Evolutionary conservation across 2,329 filamentous ascomycete species (phyloP).

Genomic region (Scedosporium minutisporum): DNA sequence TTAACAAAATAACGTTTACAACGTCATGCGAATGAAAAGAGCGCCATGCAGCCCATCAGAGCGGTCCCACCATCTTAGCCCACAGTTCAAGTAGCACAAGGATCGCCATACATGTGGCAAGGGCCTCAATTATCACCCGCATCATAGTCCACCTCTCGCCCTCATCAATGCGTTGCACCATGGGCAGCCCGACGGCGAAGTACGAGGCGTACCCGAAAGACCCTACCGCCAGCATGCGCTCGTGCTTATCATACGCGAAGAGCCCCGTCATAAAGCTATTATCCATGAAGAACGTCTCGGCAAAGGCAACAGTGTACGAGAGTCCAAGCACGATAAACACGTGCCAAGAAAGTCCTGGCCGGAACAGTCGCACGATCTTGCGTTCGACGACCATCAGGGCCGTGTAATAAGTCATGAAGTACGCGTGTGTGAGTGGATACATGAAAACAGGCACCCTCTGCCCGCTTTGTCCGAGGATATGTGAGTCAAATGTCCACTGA

Average conservation of each 20-base stretch:
- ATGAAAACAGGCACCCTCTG: slow-evolving; percentile 11
- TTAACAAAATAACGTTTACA: too few relatives aligned
- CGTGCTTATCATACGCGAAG: slow-evolving; percentile 8
- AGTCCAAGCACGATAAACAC: slow-evolving; percentile 1
- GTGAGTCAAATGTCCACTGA: slow-evolving; percentile 7
- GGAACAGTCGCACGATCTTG: background rate
- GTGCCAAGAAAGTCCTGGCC: background rate
- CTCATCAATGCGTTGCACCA: slow-evolving; percentile 9
- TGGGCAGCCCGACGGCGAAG: slow-evolving; percentile 11
- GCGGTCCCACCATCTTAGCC: slow-evolving; percentile 9
- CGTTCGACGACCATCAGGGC: slow-evolving; percentile 7
- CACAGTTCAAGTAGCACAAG: slow-evolving; percentile 10
- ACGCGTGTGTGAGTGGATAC: slow-evolving; percentile 12
- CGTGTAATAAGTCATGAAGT: slow-evolving; percentile 10
- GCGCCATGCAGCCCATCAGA: background rate
- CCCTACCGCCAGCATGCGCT: slow-evolving; percentile 9
- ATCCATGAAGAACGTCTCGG: slow-evolving; percentile 12
- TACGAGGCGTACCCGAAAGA: slow-evolving; percentile 12
- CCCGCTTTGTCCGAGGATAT: slow-evolving; percentile 7
- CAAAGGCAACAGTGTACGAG: slow-evolving; percentile 10
- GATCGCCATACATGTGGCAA: slow-evolving; percentile 9
- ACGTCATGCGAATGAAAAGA: too few relatives aligned
- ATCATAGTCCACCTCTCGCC: slow-evolving; percentile 6
- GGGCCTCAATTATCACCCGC: slow-evolving; percentile 7
- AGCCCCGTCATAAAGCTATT: slow-evolving; percentile 7